Evolutionary conservation across 1,284 basidiomycete species (phyloP), one percentile per base, ranked within the genome.

Genomic region (Uromyces viciae-fabae): DNA sequence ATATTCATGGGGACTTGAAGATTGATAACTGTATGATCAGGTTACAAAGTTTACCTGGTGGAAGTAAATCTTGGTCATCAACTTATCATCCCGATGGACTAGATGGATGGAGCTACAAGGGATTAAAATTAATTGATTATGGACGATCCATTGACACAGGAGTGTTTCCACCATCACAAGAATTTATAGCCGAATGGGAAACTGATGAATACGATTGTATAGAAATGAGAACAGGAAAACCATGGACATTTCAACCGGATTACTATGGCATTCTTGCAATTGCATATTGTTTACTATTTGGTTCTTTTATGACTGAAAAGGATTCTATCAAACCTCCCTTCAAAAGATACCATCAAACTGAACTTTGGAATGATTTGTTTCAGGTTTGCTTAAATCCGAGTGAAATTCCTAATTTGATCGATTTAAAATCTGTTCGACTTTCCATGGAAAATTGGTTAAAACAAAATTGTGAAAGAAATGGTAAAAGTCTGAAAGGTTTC

Each of bases 1-100:
- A 98, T 87, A 92, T 99, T 83, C 97, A 99, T 84, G 96, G 97
- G 58, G 97, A 99, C 87, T 89, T 99, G 84, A 99, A 99, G 89
- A 98, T 98, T 85, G 97, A 99, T 88, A 99, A 99, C 87, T 98
- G 95, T 85, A 89, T 99, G 17, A 88, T 99, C 9, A 91, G 97
- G 3, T 89, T 99, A 38, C 93, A 94, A 15, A 82, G 83, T 9
- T 90, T 93, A 2, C 91, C 92, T 0, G 91, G 90, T 22, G 91
- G 91, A 1, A 86, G 89, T 0, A 88, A 90, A 2, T 88, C 89
- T 0, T 95, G 96, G 92, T 89, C 91, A 1, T 88, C 90, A 75
- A 87, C 88, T 31, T 99, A 98, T 87, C 88, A 91, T 66, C 90
- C 91, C 1, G 87, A 89, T 0, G 95, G 96, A 22, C 89, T 89